Conservation (phyloP, 1,284 basidiomycete species). For the Lentinula novae-zelandiae region DNA sequence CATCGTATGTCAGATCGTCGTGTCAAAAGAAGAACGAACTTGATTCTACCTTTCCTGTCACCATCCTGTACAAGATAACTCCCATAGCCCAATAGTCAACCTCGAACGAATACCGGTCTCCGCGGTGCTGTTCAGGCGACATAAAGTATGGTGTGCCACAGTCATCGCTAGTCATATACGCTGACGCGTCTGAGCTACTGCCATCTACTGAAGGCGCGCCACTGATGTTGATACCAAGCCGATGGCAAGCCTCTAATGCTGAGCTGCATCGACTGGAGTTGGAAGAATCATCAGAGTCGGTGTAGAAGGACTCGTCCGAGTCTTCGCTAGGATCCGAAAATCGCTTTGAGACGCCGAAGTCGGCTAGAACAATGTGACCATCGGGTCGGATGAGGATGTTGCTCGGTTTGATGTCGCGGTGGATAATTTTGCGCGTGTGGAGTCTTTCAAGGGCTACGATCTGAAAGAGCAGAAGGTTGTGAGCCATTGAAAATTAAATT, state of each 20-base stretch:
- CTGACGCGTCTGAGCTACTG: not conserved
- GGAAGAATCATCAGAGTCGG: not conserved
- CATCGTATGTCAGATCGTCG: not conserved
- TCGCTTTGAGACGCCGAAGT: constrained; percentile 20
- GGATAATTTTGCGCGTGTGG: constrained; percentile 19
- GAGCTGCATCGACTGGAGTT: not conserved
- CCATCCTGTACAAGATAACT: constrained; percentile 21
- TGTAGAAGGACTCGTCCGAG: not conserved
- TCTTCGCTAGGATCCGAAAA: constrained; percentile 7
- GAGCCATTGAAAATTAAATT: not conserved
- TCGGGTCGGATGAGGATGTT: constrained; percentile 21
- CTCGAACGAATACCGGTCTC: constrained; percentile 19
- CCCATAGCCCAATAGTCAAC: constrained; percentile 21
- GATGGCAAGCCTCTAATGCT: not conserved
- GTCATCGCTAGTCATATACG: constrained; percentile 13
- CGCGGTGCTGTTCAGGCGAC: constrained; percentile 19
- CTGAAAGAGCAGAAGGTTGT: not conserved
- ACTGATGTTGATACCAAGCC: not conserved
- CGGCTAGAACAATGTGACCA: constrained; percentile 22
- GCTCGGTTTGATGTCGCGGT: constrained; percentile 24
- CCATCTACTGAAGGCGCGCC: not conserved
- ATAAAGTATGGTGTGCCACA: constrained; percentile 22
- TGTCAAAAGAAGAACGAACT: not conserved
- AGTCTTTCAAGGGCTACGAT: constrained; percentile 22
- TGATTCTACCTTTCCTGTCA: constrained; percentile 18